A percentile compares a stretch with the other conserved stretches of the same genome.
These are phyloP conservation scores for Cordyceps javanica DNA, from an alignment of 2,329 filamentous ascomycete genomes.

Conservation along the genomic window DNA sequence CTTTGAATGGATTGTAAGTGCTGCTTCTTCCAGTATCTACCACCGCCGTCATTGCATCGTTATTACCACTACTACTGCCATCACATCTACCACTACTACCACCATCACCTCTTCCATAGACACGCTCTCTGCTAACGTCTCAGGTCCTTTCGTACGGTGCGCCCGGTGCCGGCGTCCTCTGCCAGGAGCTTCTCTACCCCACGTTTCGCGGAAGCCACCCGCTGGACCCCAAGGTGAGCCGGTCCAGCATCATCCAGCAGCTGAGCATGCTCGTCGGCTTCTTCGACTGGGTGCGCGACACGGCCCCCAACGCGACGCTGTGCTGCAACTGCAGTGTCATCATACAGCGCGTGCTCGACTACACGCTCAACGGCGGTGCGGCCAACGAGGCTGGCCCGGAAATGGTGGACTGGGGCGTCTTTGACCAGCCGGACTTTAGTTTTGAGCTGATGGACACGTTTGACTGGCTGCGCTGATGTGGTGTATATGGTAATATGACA, in stretches of 20 bases:
- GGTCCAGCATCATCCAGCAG: conserved; percentile 45
- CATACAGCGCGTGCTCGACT: conserved; percentile 45
- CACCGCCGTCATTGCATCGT: too few species aligned
- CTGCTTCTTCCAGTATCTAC: too few species aligned
- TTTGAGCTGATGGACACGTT: conserved; percentile 37
- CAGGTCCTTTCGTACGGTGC: conserved; percentile 45
- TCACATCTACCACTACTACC: background rate
- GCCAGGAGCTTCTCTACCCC: conserved; percentile 42
- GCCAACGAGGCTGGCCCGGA: conserved; percentile 28
- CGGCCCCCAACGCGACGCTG: conserved; percentile 42
- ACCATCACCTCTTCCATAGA: background rate
- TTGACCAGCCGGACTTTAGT: conserved; percentile 28
- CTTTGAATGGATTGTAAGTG: conserved; percentile 43
- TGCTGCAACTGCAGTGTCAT: conserved; percentile 40
- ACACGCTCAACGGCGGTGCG: conserved; percentile 36
- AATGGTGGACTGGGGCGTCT: conserved; percentile 15
- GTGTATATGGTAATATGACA: background rate
- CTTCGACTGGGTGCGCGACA: conserved; percentile 43
- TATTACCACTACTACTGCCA: too few species aligned
- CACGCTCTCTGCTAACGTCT: background rate
- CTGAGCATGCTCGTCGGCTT: conserved; percentile 45
- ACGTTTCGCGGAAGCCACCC: conserved; percentile 23
- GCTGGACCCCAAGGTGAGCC: conserved; percentile 30
- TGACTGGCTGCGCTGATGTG: conserved; percentile 30
- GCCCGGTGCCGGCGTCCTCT: conserved; percentile 43